Base-by-base conservation (phyloP, 1,284 basidiomycete genomes). In the Tylopilus orsonianus region DNA sequence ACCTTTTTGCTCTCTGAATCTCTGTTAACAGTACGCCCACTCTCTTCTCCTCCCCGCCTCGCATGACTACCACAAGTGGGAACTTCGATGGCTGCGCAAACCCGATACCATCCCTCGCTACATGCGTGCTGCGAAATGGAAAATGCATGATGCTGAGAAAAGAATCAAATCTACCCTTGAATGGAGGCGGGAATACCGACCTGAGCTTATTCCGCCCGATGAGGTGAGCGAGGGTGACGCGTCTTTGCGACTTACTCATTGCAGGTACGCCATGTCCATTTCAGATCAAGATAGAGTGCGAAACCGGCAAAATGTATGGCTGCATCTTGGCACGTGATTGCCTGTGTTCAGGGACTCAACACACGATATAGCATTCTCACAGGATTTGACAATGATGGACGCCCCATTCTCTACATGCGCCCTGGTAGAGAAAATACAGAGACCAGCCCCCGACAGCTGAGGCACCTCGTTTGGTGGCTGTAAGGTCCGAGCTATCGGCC, bases 261-360 rank as follows among this genome's bases (percentile, higher is more conserved):
- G n/a, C 19, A 34, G 23, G 24, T 27, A 36, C 20, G 24, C 22
- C 18, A 24, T 46, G 13, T 26, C 16, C 24, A 13, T 50, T 50
- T n/a, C 39, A 75, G 73, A 80, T 87, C 55, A 80, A 75, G 55
- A 77, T 87, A 32, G 90, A 93, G 65, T 81, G 83, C 40, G 82
- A 90, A 69, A 88, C 86, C 0, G 90, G 90, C 12, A 93, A 93
- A 70, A 91, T 93, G 90, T 92, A 57, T 58, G 83, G n/a, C 69
- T n/a, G 19, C 8, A 4, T 24, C 26, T 41, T 32, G 26, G 37
- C 14, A 4, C 9, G 20, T 30, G 27, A n/a, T 36, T 29, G 13
- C 3, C 24, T 27, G 7, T 10, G 41, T 29, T 27, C 30, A 41
- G 26, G 35, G 33, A 32, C 26, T 35, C 33, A 32, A 48, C 53